phyloP scores from a whole-genome alignment of 352 stramenopile species.

The Globisporangium solare region DNA sequence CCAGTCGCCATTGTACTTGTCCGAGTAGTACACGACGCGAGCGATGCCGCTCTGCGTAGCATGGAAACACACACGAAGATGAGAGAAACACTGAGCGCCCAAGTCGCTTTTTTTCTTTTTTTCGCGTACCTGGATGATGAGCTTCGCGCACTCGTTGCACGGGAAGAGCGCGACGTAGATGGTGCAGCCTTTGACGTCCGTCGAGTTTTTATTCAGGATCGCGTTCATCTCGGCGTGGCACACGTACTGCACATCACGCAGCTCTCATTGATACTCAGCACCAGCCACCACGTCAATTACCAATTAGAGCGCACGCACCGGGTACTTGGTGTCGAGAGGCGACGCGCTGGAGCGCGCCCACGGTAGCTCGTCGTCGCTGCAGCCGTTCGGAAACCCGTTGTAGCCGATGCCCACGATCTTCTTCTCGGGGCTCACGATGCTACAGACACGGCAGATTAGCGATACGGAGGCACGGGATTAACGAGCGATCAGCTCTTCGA shows the following conservation, averaged over 20 bases:
- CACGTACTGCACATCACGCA: constrained; percentile 82
- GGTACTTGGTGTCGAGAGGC: constrained; percentile 94
- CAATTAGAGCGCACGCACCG: constrained; percentile 27
- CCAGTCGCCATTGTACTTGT: constrained; percentile 93
- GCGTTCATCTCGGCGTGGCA: constrained; percentile 99
- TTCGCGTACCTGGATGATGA: constrained; percentile 97
- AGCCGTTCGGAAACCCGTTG: constrained; percentile 97
- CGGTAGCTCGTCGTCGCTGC: constrained; percentile 93
- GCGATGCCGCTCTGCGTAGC: constrained; percentile 91
- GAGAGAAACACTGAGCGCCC: no score
- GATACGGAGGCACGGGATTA: constrained; percentile 1
- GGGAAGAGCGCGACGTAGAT: constrained; percentile 99
- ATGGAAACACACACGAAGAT: no score
- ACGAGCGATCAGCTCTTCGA: no score
- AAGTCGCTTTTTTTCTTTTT: no score
- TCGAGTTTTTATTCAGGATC: constrained; percentile 98
- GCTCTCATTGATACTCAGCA: no score
- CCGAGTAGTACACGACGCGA: constrained; percentile 94
- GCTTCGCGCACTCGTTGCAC: constrained; percentile 98
- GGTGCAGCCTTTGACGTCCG: constrained; percentile 90
- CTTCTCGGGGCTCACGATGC: constrained; percentile 94
- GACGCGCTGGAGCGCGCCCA: constrained; percentile 82
- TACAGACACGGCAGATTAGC: constrained; percentile 5
- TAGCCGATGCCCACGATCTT: constrained; percentile 98
- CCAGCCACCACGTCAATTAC: constrained; percentile 6